Base-by-base conservation (phyloP, 805 yeast species). In the Kazachstania kunashirensis region DNA sequence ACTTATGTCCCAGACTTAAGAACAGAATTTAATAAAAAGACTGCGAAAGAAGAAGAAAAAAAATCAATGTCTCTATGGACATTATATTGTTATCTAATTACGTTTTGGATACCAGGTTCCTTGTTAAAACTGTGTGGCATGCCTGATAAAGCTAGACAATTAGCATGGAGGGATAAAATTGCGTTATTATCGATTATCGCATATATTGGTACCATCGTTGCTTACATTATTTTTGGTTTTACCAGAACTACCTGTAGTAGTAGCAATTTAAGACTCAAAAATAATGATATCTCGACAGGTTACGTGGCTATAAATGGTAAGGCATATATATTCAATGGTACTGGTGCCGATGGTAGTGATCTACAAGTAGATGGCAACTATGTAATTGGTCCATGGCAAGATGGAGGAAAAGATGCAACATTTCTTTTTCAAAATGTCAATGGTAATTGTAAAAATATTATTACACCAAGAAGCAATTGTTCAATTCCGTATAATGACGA, bases 161-260 rank as follows among this genome's bases (percentile, higher is more conserved):
- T 77, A 67, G 97, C 97, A 0, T 92, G 98, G 98, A 73, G 98
- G 53, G 98, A 92, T 53, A 89, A 89, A 54, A 81, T 88, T 37
- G 97, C 85, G 2, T 67, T 92, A 30, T 67, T 89, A 30, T 70
- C 92, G 1, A 68, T 86, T 37, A 86, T 89, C 48, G 45, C 80
- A 14, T 70, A 71, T 47, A 62, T 83, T 31, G 96, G 92, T 38
- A 75, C 84, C 0, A 57, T 81, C 36, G 81, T 86, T 27, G 96
- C 94, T 1, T 92, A 70, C 55, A 66, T 89, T 47, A 85, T 96
- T 2, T 89, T 89, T 62, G 97, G 97, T 1, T 71, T 89, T 62
- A 82, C 95, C 8, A 73, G 71, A 48, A 73, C 95, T 0, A 94
- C 86, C 12, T 92, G 98, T 59, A 53, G 61, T 14, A 52, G 62